Evolutionary conservation across 2,329 filamentous ascomycete species (phyloP).

Genomic region (Penicillium sp.): DNA sequence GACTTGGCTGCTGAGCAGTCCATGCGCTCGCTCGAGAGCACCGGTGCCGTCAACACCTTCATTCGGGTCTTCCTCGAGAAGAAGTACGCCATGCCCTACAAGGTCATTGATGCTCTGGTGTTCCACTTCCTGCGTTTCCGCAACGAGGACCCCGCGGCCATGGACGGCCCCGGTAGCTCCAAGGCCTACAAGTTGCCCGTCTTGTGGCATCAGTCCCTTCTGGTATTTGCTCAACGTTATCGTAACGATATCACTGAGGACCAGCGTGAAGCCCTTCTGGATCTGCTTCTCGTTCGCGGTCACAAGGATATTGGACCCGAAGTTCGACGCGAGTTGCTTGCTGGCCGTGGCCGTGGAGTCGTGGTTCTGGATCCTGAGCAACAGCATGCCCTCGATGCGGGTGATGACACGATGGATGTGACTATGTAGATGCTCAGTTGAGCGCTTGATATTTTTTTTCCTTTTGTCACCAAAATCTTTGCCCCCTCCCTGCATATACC

Average conservation of each 20-base stretch:
- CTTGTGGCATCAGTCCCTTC: constrained; percentile 91
- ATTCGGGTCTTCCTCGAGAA: constrained; percentile 93
- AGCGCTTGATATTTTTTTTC: constrained; percentile 9
- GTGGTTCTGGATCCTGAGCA: constrained; percentile 52
- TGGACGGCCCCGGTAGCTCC: constrained; percentile 53
- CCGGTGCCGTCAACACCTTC: constrained; percentile 91
- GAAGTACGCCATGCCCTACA: constrained; percentile 93
- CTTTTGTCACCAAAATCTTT: constrained; percentile 13
- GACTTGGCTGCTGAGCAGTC: constrained; percentile 94
- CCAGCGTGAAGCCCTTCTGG: constrained; percentile 85
- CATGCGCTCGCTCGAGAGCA: constrained; percentile 74
- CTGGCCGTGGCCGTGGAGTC: constrained; percentile 82
- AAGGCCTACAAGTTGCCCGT: constrained; percentile 74
- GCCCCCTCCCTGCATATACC: constrained; percentile 25
- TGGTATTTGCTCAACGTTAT: constrained; percentile 92
- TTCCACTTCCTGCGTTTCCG: constrained; percentile 96
- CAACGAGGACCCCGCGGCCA: constrained; percentile 61
- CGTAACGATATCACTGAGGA: constrained; percentile 96
- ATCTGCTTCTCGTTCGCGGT: constrained; percentile 80
- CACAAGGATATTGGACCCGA: constrained; percentile 90
- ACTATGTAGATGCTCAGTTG: constrained; percentile 42
- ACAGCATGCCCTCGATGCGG: constrained; percentile 65
- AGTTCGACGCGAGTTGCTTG: constrained; percentile 83
- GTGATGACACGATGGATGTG: constrained; percentile 90
- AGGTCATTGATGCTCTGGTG: constrained; percentile 90